Base-by-base conservation (phyloP, 805 yeast species). In the Candida corydali region DNA sequence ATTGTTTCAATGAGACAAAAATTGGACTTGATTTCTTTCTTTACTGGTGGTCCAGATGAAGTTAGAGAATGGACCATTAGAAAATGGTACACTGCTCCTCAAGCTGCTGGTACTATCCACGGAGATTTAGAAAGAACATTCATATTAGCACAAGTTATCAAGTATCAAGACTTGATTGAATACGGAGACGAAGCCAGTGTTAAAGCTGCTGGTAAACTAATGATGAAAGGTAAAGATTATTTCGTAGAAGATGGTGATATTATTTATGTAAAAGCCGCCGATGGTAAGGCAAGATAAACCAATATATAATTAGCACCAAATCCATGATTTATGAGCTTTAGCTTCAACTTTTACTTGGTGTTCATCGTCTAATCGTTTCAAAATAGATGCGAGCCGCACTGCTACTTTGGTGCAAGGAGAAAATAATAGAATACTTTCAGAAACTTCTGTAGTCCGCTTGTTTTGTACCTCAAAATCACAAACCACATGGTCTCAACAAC, bases 31-130 rank as follows among this genome's bases (percentile, higher is more conserved):
- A 88, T 89, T 48, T 87, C 96, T 37, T 93, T 82, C 73, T 93
- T 87, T 76, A 93, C 98, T 24, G 82, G 93, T 58, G 98, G 98
- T 50, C 84, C 95, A 28, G 86, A 86, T 44, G 98, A 93, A 69
- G 95, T 89, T 34, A 83, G 97, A 63, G 97, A 94, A 65, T 93
- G 98, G 98, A 93, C 98, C 24, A 80, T 93, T 45, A 80, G 98
- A 66, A 70, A 73, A 50, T 94, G 94, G 51, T 84, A 91, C 32
- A 82, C 86, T 51, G 97, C 97, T 37, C 98, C 98, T n/a, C 88
- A 85, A 56, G 98, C 98, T 30, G 98, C 98, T 16, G 98, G 97
- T 60, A 95, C 93, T 30, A 91, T 91, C 53, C 98, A 93, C 64
- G 85, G 89, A 26, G 98, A 91, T 67, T 77, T 91, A 60, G 89